Base-by-base conservation (phyloP, 768 basidiomycete species). In the Hericium rajendrae region DNA sequence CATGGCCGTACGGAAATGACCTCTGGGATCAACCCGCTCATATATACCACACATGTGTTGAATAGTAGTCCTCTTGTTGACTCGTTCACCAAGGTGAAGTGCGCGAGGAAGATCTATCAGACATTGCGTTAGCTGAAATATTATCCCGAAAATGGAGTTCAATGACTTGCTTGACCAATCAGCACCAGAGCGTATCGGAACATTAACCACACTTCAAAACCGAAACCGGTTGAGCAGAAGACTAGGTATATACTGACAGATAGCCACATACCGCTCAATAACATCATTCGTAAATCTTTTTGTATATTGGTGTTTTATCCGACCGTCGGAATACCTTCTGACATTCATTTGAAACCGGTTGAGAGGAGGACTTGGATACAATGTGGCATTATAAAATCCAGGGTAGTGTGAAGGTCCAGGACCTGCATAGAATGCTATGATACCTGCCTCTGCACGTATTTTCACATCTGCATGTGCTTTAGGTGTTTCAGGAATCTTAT, bases 1-100 rank as follows among this genome's bases (percentile, higher is more conserved):
- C 72, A 86, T 69, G 0, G 83, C 82, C 38, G 87, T 89, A 38
- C 74, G 76, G 66, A 90, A 90, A 26, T 77, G 71, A 0, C 71
- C 72, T 13, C 78, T 57, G 0, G 69, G 75, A 60, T 80, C 77
- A 41, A 88, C 67, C 41, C 88, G 76, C 11, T 80, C 82, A 65
- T 77, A 88, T 24, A 78, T 72, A 3, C 68, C 85, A 83, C 55
- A 15, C 48, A 55, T 55, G 39, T 22, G 12, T 26, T 40, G 26
- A 24, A 9, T 8, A 10, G 8, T 8, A 9, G 43, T 26, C 40
- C 38, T 48, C 54, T 60, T 48, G 6, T 4, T 32, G 28, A 32
- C 28, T 32, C 28, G 28, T 32, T 32, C 28, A 8, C 16, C n/a
- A 10, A 58, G 8, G 13, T 32, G 18, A 38, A 84, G 64, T 12